Evolutionary conservation across 306 rosid genomes (phyloP).

Genomic region (Cercis canadensis): DNA sequence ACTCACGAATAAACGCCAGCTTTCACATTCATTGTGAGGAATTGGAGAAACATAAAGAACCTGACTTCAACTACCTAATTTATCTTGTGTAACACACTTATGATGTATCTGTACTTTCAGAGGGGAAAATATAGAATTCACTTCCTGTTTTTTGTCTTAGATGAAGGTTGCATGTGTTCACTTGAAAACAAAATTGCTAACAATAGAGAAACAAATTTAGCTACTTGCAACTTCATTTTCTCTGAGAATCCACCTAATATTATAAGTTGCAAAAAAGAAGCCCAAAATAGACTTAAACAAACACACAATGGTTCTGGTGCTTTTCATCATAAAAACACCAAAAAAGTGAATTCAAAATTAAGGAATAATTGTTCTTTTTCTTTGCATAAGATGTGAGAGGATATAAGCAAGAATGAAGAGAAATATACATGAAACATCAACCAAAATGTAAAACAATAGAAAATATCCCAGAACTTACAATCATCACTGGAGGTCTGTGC

Average conservation of each 20-base stretch:
- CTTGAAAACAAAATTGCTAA: background rate
- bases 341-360: constrained; percentile 14
- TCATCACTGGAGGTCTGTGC: constrained; percentile 45
- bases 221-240: background rate
- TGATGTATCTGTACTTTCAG: background rate
- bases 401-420: constrained; percentile 16
- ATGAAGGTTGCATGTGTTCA: too few species aligned
- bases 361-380: constrained; percentile 4
- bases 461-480: constrained; percentile 42
- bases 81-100: background rate
- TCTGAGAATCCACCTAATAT: background rate
- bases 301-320: background rate
- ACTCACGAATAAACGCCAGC: constrained; percentile 18
- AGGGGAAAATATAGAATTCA: background rate
- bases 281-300: constrained; percentile 4
- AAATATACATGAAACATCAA: constrained; percentile 20
- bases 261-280: background rate
- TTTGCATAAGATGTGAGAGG: constrained; percentile 25
- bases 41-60: background rate
- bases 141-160: too few species aligned
- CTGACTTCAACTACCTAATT: constrained; percentile 9
- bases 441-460: constrained; percentile 5
- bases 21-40: constrained; percentile 19
- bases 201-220: constrained; percentile 7
- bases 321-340: constrained; percentile 9